A percentile compares a stretch with the other conserved stretches of the same genome.
phyloP scores from a whole-genome alignment of 169 alveolate species.

The Plasmodium cynomolgi region DNA sequence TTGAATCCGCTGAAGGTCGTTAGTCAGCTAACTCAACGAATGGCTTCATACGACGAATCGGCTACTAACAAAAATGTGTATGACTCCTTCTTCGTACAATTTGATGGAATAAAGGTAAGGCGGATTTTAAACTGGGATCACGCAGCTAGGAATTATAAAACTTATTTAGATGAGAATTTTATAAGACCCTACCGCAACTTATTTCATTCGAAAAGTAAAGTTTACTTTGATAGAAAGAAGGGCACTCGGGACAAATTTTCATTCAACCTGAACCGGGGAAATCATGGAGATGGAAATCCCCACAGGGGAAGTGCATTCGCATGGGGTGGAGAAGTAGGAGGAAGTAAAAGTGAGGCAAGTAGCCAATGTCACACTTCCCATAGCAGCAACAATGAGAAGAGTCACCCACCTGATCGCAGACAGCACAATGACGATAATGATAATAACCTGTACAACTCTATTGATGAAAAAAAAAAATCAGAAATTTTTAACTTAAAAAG shows the following conservation, averaged over 20 bases:
- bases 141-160: slow-evolving; percentile 47
- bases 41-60: slow-evolving; percentile 10
- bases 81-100: slow-evolving; percentile 64
- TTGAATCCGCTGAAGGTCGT: slow-evolving; percentile 35
- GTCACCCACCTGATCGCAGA: neutral
- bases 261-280: slow-evolving; percentile 3
- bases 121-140: slow-evolving; percentile 51
- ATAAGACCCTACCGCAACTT: slow-evolving; percentile 32
- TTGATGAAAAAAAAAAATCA: slow-evolving; percentile 32
- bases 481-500: slow-evolving; percentile 33
- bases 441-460: neutral
- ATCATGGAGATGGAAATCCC: neutral
- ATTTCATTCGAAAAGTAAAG: slow-evolving; percentile 10
- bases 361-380: neutral
- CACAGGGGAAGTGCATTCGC: neutral
- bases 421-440: neutral
- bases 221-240: neutral
- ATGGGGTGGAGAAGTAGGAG: neutral
- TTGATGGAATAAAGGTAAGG: slow-evolving; percentile 56
- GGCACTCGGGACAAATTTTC: neutral
- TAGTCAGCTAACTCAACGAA: slow-evolving; percentile 40
- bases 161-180: slow-evolving; percentile 42
- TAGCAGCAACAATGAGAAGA: neutral
- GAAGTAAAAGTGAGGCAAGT: neutral
- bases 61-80: slow-evolving; percentile 11